A percentile compares a stretch with the other conserved stretches of the same genome.
These are phyloP conservation scores for Malus fusca DNA, from an alignment of 306 rosid genomes.

Conservation along the genomic window DNA sequence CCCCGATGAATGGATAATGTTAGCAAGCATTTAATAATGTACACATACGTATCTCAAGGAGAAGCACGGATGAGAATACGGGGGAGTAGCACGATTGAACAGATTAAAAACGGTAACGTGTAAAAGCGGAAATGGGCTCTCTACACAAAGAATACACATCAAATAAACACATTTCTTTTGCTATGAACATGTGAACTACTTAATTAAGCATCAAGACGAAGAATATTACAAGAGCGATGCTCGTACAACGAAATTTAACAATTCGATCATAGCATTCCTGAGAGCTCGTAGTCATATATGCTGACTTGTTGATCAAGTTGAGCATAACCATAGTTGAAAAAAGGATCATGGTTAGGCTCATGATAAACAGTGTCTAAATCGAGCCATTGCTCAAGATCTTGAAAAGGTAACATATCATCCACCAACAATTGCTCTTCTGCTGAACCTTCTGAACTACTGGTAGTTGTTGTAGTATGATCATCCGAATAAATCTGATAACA, in stretches of 20 bases:
- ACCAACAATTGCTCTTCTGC: not conserved
- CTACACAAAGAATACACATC: not conserved
- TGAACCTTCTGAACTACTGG: not conserved
- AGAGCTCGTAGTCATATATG: conserved; percentile 30
- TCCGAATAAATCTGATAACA: conserved; percentile 9
- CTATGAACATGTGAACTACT: not conserved
- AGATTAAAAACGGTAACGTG: not conserved
- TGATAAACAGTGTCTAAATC: conserved; percentile 4
- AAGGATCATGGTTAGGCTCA: not conserved
- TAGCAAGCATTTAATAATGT: not conserved
- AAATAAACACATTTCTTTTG: not conserved
- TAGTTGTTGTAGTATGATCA: not conserved
- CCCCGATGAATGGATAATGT: not conserved
- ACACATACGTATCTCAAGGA: not conserved
- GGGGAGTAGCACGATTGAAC: not conserved
- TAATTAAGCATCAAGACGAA: not conserved
- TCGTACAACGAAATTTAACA: not conserved
- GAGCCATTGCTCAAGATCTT: conserved; percentile 25
- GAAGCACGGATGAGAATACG: not conserved
- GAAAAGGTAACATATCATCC: conserved; percentile 5
- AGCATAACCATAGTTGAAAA: conserved; percentile 3
- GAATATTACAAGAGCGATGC: not conserved
- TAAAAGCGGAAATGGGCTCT: not conserved
- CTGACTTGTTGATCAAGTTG: conserved; percentile 24
- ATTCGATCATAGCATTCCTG: conserved; percentile 15